Base-by-base conservation (phyloP, 257 asterid genomes). In the Scutellaria minor region DNA sequence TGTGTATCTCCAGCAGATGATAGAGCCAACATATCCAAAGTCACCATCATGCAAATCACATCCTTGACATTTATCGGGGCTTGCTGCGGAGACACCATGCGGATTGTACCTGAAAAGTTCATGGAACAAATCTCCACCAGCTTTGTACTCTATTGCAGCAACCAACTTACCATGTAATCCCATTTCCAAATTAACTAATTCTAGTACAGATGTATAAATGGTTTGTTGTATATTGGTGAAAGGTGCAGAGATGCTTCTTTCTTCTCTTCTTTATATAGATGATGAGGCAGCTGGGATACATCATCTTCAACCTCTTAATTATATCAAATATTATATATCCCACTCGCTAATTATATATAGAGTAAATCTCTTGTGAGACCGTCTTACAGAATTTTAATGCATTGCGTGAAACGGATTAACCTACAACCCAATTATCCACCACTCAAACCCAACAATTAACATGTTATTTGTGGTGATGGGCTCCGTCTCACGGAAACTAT, bases 81-180 rank as follows among this genome's bases (percentile, higher is more conserved):
- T 55, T 22, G 66, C 27, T 1, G 22, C 22, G 51, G 79, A 35
- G 7, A 78, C 13, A 10, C 52, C 51, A 10, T 78, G 76, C 7
- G 82, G 82, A 39, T 45, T 73, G 48, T 59, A n/a, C 6, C 55
- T 53, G 56, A 78, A 27, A 1, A 78, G 52, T 18, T 78, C 72
- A 53, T 72, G 82, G 15, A 66, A 78, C 46, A 78, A 64, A 68
- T 78, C 82, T 60, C 79, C 76, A 8, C 81, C 77, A 47, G 81
- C 74, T 45, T 70, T 46, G 73, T 54, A 76, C 6, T 76, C 80
- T 9, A 54, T 76, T 54, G 71, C 76, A 20, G 80, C 72, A 22
- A 76, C 24, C 62, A 72, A 59, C 57, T 78, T 78, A 22, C 78
- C 82, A 11, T 4, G 50, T 45, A 78, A 63, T 5, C 82, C 82